These are phyloP conservation scores for Oryza meridionalis DNA, from an alignment of 176 grass and related monocot species.

Conservation along the genomic window DNA sequence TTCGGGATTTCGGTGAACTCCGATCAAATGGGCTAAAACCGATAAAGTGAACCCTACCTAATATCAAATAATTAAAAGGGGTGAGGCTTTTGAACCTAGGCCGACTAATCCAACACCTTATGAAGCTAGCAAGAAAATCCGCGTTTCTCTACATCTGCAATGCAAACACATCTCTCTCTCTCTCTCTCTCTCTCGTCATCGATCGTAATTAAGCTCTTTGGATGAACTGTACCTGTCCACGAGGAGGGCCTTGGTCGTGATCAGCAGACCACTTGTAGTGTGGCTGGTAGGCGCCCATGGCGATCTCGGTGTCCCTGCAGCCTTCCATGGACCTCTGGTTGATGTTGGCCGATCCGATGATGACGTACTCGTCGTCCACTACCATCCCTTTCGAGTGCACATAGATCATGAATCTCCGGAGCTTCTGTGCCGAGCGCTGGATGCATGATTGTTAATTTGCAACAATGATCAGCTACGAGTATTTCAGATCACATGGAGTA, in stretches of 20 bases:
- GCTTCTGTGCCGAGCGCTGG: constrained; percentile 51
- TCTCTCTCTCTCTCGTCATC: no score
- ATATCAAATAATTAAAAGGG: no score
- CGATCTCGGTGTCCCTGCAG: constrained; percentile 72
- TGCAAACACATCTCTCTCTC: no score
- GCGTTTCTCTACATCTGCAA: no score
- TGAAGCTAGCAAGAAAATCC: no score
- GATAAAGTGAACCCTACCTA: no score
- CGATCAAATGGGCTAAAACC: no score
- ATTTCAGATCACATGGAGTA: not conserved
- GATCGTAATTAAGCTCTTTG: not conserved
- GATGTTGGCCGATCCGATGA: constrained; percentile 78
- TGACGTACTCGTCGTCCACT: constrained; percentile 67
- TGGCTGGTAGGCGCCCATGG: constrained; percentile 75
- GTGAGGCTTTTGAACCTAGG: no score
- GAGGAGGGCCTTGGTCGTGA: constrained; percentile 27
- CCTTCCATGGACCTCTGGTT: constrained; percentile 77
- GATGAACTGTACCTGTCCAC: constrained; percentile 46
- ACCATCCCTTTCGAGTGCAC: constrained; percentile 75
- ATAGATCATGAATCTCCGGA: constrained; percentile 72
- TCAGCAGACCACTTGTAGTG: constrained; percentile 42
- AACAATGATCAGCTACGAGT: not conserved
- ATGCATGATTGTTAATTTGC: not conserved
- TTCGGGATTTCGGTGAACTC: no score
- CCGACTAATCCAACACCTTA: no score